Conservation (phyloP, 805 yeast genomes). For the Saturnispora gosingensis region DNA sequence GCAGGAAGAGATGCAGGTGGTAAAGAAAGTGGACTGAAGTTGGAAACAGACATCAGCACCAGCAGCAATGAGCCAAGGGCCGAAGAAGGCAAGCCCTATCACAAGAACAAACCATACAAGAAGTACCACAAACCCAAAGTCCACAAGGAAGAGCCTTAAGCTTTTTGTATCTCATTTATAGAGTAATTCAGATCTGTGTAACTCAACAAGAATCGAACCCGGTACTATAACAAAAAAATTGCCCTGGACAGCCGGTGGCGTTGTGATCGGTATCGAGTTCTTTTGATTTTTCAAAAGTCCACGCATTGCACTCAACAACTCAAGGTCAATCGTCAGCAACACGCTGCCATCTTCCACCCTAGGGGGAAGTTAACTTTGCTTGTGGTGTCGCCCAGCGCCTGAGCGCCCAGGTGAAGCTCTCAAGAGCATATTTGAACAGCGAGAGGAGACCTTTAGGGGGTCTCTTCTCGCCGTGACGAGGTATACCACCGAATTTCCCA, state of each 20-base stretch:
- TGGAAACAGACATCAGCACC: not conserved
- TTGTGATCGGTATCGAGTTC: slow-evolving; percentile 35
- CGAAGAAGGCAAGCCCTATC: not conserved
- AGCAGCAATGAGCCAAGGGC: not conserved
- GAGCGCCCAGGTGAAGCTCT: slow-evolving; percentile 30
- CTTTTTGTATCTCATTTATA: not conserved
- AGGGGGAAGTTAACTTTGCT: slow-evolving; percentile 20
- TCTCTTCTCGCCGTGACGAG: slow-evolving; percentile 11
- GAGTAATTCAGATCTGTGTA: not conserved
- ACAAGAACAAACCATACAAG: not conserved
- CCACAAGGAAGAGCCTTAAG: not conserved
- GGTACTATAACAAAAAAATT: not conserved
- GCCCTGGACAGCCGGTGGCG: slow-evolving; percentile 9
- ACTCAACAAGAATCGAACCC: not conserved
- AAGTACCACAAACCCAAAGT: not conserved
- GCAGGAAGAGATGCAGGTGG: not conserved
- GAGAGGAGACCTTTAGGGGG: not conserved
- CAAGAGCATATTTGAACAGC: slow-evolving; percentile 23
- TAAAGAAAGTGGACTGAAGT: not conserved
- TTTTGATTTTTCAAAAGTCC: slow-evolving; percentile 20
- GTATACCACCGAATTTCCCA: slow-evolving; percentile 34
- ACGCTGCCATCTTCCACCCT: slow-evolving; percentile 27
- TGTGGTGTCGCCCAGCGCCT: slow-evolving; percentile 33
- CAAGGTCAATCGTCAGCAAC: slow-evolving; percentile 30
- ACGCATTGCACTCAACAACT: slow-evolving; percentile 33